Evolutionary conservation across 345 rosid genomes (phyloP).

Genomic region (Gossypium longicalyx): DNA sequence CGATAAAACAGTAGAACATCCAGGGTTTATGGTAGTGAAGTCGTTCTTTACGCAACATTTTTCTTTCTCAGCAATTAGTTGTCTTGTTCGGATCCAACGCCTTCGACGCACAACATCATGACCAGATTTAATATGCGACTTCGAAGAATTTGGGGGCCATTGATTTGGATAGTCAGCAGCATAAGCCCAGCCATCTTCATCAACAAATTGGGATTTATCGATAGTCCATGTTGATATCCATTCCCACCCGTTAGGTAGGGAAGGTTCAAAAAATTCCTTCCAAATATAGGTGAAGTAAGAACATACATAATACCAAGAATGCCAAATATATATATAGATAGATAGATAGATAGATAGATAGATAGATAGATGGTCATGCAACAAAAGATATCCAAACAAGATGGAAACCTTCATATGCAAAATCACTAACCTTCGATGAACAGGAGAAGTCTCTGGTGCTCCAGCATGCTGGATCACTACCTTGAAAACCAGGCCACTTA

Average conservation of each 20-base stretch:
- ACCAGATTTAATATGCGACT: constrained; percentile 32
- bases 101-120: constrained; percentile 44
- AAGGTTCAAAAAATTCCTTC: constrained; percentile 56
- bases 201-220: constrained; percentile 50
- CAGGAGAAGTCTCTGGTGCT: constrained; percentile 53
- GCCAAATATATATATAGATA: not conserved
- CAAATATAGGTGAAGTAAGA: constrained; percentile 18
- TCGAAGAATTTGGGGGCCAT: constrained; percentile 49
- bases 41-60: constrained; percentile 17
- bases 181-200: constrained; percentile 61
- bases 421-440: constrained; percentile 45
- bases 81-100: constrained; percentile 57
- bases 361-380: not conserved
- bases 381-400: not conserved
- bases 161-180: constrained; percentile 43
- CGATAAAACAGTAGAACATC: constrained; percentile 73
- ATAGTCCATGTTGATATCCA: constrained; percentile 61
- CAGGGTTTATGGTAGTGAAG: constrained; percentile 45
- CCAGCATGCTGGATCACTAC: constrained; percentile 47
- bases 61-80: constrained; percentile 27
- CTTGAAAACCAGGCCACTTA: constrained; percentile 34
- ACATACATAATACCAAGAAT: not conserved
- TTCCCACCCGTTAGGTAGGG: constrained; percentile 54
- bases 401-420: constrained; percentile 6
- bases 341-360: not conserved